Evolutionary conservation across 441 rosid genomes (phyloP).

Genomic region (Flueggea neowawraea): DNA sequence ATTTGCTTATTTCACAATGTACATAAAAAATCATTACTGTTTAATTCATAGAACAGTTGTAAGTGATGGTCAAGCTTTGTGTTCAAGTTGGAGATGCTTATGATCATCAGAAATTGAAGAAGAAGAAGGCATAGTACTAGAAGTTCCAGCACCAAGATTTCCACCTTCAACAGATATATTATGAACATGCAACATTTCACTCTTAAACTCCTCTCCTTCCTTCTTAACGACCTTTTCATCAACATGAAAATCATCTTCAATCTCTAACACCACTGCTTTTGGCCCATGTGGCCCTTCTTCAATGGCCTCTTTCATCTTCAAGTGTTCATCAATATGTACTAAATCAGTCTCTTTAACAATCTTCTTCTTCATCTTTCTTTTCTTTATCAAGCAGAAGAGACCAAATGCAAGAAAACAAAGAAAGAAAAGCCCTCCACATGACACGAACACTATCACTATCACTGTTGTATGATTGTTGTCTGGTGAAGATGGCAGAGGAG

Average conservation of each 20-base stretch:
- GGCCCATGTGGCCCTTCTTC: slow-evolving; percentile 61
- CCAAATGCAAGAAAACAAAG: slow-evolving; percentile 44
- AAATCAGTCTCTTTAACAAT: slow-evolving; percentile 24
- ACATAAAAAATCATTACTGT: too few relatives aligned
- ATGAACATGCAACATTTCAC: slow-evolving; percentile 15
- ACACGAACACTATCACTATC: slow-evolving; percentile 56
- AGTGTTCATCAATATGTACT: slow-evolving; percentile 54
- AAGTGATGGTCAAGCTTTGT: slow-evolving; percentile 8
- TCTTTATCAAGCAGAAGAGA: slow-evolving; percentile 49
- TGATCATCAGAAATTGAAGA: slow-evolving; percentile 14
- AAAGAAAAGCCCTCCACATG: slow-evolving; percentile 59
- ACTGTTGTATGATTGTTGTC: slow-evolving; percentile 49
- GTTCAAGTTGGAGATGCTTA: slow-evolving; percentile 9
- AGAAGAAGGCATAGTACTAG: not conserved
- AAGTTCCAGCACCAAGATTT: too few relatives aligned
- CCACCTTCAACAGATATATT: too few relatives aligned
- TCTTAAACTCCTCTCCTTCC: slow-evolving; percentile 32
- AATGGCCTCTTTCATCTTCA: slow-evolving; percentile 55
- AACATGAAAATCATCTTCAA: slow-evolving; percentile 67
- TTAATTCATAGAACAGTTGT: too few relatives aligned
- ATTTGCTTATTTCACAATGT: too few relatives aligned
- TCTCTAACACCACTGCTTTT: slow-evolving; percentile 34
- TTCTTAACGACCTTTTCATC: slow-evolving; percentile 37
- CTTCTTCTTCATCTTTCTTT: slow-evolving; percentile 44
- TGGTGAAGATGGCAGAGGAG: slow-evolving; percentile 39